Evolutionary conservation across 768 basidiomycete species (phyloP), one percentile per base, ranked within the genome.

Genomic region (Filobasidium floriforme): DNA sequence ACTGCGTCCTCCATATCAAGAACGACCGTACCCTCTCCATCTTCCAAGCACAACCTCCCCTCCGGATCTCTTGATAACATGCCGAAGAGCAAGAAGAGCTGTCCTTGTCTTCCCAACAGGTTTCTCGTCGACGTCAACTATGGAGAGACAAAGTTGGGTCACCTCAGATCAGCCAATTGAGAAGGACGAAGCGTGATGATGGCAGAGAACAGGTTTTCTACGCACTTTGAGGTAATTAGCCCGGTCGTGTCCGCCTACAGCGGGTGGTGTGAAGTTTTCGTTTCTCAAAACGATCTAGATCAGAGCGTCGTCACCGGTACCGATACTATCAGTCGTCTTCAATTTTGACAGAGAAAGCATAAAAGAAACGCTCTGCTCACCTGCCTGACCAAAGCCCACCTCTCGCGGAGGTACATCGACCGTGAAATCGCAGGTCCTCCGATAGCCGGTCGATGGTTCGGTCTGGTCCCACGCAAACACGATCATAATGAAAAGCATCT

Each of bases 231-330:
- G 87, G 64, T 96, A 86, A 64, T 86, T 86, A 68, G 88, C 87
- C 66, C 92, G 82, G 78, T 98, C 90, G 61, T 87, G 85, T 18
- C 91, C 92, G 49, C 92, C 89, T 44, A 98, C 79, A 0, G 92
- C 92, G 7, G 94, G 94, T 1, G 96, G 93, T 1, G 91, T 91
- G 79, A 99, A 99, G 77, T 98, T 92, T 75, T 99, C 96, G 73
- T 97, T 98, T 46, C 96, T 83, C 44, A 97, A 81, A 32, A 98
- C 86, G 73, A 90, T 88, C 77, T 79, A 61, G 10, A n/a, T n/a
- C n/a, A n/a, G n/a, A n/a, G n/a, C n/a, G n/a, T n/a, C n/a, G n/a
- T n/a, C n/a, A n/a, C n/a, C n/a, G n/a, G n/a, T n/a, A n/a, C n/a
- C n/a, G n/a, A n/a, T n/a, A n/a, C n/a, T n/a, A n/a, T n/a, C n/a